A percentile compares a stretch with the other conserved stretches of the same genome.
Evolutionary conservation across 176 grass and related monocot genomes (phyloP).

Genomic region (Oryza officinalis): DNA sequence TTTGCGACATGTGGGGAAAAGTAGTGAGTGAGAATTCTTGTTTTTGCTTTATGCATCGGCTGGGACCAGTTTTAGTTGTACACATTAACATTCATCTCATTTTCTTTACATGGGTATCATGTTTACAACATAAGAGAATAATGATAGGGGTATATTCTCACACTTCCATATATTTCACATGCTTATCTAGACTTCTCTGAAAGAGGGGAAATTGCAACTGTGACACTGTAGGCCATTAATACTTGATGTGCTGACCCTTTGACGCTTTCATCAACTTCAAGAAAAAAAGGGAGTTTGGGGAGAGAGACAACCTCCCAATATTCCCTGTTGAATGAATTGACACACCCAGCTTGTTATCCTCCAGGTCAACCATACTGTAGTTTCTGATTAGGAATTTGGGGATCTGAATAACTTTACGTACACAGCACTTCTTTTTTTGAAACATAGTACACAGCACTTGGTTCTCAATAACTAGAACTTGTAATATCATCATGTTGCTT

Average conservation of each 20-base stretch:
- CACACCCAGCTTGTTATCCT: constrained; percentile 5
- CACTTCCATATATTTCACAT: not conserved
- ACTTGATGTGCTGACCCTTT: not conserved
- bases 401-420: too few relatives aligned
- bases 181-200: not conserved
- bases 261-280: not conserved
- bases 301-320: not conserved
- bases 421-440: too few relatives aligned
- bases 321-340: not conserved
- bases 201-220: not conserved
- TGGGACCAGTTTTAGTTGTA: not conserved
- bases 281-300: not conserved
- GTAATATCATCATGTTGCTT: too few relatives aligned
- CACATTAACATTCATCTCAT: not conserved
- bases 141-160: not conserved
- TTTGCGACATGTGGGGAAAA: not conserved
- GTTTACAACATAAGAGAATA: too few relatives aligned
- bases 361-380: not conserved
- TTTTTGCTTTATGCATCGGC: not conserved
- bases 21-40: not conserved
- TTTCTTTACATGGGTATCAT: not conserved
- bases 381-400: not conserved
- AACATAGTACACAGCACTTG: too few relatives aligned
- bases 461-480: too few relatives aligned
- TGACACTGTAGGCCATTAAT: not conserved